Evolutionary conservation across 2,329 filamentous ascomycete genomes (phyloP).

Genomic region (Mycosphaerella sp.): DNA sequence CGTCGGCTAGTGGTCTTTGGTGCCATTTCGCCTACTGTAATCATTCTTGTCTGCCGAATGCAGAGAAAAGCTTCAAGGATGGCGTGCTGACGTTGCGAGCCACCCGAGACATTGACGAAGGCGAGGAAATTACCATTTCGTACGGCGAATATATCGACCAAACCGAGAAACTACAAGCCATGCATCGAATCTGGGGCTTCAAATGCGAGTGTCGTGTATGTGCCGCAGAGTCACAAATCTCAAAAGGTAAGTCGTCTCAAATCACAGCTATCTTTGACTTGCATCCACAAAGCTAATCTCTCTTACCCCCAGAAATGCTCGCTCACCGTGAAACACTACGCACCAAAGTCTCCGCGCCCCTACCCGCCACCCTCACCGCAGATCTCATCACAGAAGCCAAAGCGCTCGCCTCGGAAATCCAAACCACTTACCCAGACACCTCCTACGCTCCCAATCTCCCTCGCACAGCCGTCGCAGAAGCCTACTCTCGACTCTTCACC

Average conservation of each 20-base stretch:
- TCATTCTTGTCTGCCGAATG: slow-evolving; percentile 17
- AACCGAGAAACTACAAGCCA: slow-evolving; percentile 1
- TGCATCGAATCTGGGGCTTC: slow-evolving; percentile 8
- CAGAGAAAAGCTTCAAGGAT: slow-evolving; percentile 12
- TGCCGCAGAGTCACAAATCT: neutral
- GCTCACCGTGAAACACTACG: slow-evolving; percentile 1
- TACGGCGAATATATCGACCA: slow-evolving; percentile 8
- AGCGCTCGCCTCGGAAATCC: slow-evolving; percentile 1
- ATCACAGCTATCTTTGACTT: too few species aligned
- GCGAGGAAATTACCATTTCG: slow-evolving; percentile 16
- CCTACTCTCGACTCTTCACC: slow-evolving; percentile 5
- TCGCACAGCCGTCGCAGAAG: slow-evolving; percentile 5
- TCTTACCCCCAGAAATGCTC: neutral
- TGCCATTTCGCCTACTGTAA: slow-evolving; percentile 9
- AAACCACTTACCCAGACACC: neutral
- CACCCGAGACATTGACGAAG: slow-evolving; percentile 7
- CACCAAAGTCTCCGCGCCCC: neutral
- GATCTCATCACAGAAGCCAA: neutral
- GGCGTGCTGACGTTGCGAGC: slow-evolving; percentile 11
- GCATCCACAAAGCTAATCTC: neutral
- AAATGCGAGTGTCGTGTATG: slow-evolving; percentile 8
- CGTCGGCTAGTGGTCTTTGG: slow-evolving; percentile 9
- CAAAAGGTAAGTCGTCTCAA: neutral
- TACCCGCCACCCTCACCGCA: neutral
- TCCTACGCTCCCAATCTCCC: neutral